These are phyloP conservation scores for Acer yangbiense DNA, from an alignment of 345 rosid species.

Conservation along the genomic window DNA sequence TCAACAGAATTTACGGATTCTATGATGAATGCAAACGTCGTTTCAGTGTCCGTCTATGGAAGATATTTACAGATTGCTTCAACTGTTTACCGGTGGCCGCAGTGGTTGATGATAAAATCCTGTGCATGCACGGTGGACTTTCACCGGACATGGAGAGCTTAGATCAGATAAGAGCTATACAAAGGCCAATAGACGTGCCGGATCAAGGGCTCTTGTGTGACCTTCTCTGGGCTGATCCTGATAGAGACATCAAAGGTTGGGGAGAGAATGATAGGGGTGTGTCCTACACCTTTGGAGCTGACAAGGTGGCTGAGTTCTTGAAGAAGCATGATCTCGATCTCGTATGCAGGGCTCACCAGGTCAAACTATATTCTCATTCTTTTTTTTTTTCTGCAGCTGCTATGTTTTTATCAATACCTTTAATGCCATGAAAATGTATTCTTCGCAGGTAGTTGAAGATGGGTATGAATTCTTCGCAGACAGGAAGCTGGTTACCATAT, in stretches of 20 bases:
- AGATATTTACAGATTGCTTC: conserved; percentile 53
- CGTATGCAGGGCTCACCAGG: conserved; percentile 56
- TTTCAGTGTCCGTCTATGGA: conserved; percentile 56
- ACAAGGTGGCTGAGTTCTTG: conserved; percentile 48
- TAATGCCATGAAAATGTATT: conserved; percentile 3
- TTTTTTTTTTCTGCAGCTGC: background rate
- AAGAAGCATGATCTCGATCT: conserved; percentile 52
- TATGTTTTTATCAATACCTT: too few species aligned
- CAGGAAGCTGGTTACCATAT: conserved; percentile 49
- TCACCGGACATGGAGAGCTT: conserved; percentile 43
- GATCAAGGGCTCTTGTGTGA: conserved; percentile 54
- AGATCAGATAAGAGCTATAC: conserved; percentile 41
- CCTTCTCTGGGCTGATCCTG: conserved; percentile 58
- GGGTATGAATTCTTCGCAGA: conserved; percentile 55
- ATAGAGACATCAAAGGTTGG: conserved; percentile 45
- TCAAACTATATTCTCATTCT: background rate
- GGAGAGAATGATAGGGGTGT: conserved; percentile 59
- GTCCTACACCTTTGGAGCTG: conserved; percentile 53
- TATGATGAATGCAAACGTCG: conserved; percentile 61
- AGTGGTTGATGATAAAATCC: conserved; percentile 42
- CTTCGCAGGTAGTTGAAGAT: conserved; percentile 49
- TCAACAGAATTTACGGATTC: conserved; percentile 57
- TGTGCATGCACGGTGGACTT: conserved; percentile 54
- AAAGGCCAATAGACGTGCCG: conserved; percentile 49
- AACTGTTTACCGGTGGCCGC: conserved; percentile 54